Evolutionary conservation across 1,139 yeast genomes (phyloP).

Genomic region (Geotrichum siamense): DNA sequence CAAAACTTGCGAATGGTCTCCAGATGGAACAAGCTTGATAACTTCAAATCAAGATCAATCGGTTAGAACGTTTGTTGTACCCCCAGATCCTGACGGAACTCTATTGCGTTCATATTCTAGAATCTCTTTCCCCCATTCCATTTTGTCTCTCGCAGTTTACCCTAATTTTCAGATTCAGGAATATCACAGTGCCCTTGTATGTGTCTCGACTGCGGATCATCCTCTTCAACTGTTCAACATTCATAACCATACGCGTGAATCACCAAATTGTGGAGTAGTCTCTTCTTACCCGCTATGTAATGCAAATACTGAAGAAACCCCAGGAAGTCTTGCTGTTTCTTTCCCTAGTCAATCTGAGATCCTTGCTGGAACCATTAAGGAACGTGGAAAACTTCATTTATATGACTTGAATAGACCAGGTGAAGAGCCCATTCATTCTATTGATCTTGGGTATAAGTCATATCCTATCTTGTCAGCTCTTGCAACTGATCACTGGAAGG

Average conservation of each 20-base stretch:
- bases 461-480: conserved; percentile 16
- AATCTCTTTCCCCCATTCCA: conserved; percentile 14
- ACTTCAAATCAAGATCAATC: conserved; percentile 30
- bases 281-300: conserved; percentile 26
- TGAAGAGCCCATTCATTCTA: conserved; percentile 12
- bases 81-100: conserved; percentile 24
- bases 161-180: conserved; percentile 15
- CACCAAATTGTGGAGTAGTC: conserved; percentile 18
- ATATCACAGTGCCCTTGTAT: conserved; percentile 9
- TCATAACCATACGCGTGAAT: not conserved
- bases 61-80: conserved; percentile 29
- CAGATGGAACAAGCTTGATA: conserved; percentile 31
- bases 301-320: conserved; percentile 19
- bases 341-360: conserved; percentile 14
- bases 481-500: conserved; percentile 11
- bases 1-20: conserved; percentile 27
- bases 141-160: conserved; percentile 12
- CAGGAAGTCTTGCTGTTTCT: conserved; percentile 21
- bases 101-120: conserved; percentile 11
- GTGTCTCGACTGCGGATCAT: conserved; percentile 13
- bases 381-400: conserved; percentile 22
- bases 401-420: conserved; percentile 28
- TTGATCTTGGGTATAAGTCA: conserved; percentile 7
- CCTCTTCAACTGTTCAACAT: conserved; percentile 19
- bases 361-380: conserved; percentile 21